phyloP scores from a whole-genome alignment of 306 rosid genomes.

The Geum urbanum region DNA sequence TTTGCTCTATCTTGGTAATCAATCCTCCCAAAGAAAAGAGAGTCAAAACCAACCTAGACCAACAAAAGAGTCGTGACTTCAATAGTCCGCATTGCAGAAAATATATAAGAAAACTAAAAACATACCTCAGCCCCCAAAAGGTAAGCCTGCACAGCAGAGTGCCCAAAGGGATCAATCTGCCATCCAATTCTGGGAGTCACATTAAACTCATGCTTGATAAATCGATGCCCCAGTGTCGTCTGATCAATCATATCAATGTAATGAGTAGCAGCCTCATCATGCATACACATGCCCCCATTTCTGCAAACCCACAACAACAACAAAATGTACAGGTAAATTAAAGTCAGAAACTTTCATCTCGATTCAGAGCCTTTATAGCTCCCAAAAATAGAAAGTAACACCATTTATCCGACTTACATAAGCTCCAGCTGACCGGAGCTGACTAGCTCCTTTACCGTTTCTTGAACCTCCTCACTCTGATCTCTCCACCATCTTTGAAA shows the following conservation, averaged over 20 bases:
- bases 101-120: not conserved
- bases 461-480: slow-evolving; percentile 46
- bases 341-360: not conserved
- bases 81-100: not conserved
- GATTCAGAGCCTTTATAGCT: not conserved
- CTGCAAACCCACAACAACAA: slow-evolving; percentile 29
- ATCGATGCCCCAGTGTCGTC: slow-evolving; percentile 81
- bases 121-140: slow-evolving; percentile 67
- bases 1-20: slow-evolving; percentile 44
- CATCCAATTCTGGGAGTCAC: slow-evolving; percentile 71
- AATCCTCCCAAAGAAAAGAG: slow-evolving; percentile 36
- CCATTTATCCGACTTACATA: slow-evolving; percentile 36
- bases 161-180: slow-evolving; percentile 96
- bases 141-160: slow-evolving; percentile 81
- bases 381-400: not conserved
- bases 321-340: not conserved
- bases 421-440: slow-evolving; percentile 74
- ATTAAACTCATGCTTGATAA: slow-evolving; percentile 55
- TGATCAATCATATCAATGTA: slow-evolving; percentile 92
- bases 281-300: slow-evolving; percentile 95
- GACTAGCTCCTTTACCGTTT: slow-evolving; percentile 54
- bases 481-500: slow-evolving; percentile 88
- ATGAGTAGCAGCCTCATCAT: slow-evolving; percentile 84
- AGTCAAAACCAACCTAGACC: slow-evolving; percentile 39
- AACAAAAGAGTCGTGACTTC: not conserved